These are phyloP conservation scores for Besnoitia besnoiti DNA, from an alignment of 169 alveolate genomes.

Conservation along the genomic window DNA sequence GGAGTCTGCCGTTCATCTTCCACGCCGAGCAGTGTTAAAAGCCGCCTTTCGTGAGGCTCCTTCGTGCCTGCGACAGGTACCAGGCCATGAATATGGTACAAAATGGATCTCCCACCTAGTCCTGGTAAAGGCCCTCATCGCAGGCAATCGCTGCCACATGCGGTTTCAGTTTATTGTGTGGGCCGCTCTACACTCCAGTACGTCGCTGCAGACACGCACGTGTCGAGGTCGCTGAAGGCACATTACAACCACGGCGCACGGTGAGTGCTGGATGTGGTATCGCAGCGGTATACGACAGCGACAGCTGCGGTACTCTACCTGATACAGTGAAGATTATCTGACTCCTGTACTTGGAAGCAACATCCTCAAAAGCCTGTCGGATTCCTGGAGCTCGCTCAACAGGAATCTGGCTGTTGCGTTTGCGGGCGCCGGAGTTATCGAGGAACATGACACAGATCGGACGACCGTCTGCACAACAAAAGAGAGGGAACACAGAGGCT, in stretches of 20 bases:
- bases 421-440: not conserved
- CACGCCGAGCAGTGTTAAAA: slow-evolving; percentile 29
- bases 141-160: not conserved
- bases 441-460: slow-evolving; percentile 35
- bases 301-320: not conserved
- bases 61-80: not conserved
- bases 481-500: too few species aligned
- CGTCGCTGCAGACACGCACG: too few species aligned
- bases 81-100: not conserved
- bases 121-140: not conserved
- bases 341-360: slow-evolving; percentile 30
- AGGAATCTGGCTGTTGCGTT: not conserved
- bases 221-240: too few species aligned
- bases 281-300: too few species aligned
- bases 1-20: slow-evolving; percentile 2
- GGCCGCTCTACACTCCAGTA: not conserved
- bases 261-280: too few species aligned
- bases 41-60: slow-evolving; percentile 49
- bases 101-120: not conserved
- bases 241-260: too few species aligned
- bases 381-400: not conserved
- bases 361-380: not conserved
- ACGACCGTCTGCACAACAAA: slow-evolving; percentile 36
- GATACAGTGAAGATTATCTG: slow-evolving; percentile 32
- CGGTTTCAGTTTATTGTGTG: not conserved